These are phyloP conservation scores for Agrocybe pediades DNA, from an alignment of 768 basidiomycete genomes.

Conservation along the genomic window DNA sequence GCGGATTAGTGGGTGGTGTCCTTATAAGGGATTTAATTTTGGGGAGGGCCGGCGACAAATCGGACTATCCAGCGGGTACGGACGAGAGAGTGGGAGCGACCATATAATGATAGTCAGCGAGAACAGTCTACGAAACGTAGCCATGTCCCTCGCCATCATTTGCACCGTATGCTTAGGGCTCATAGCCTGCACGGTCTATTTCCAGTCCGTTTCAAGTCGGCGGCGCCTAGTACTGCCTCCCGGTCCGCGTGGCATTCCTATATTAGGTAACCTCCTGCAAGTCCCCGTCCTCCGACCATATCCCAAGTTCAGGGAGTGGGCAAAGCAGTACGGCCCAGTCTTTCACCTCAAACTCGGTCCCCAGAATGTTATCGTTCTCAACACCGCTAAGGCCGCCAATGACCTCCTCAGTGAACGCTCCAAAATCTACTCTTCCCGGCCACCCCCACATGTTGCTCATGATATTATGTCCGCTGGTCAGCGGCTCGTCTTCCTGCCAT, in stretches of 20 bases:
- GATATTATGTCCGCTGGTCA: not conserved
- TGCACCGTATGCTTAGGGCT: not conserved
- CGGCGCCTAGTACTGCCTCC: not conserved
- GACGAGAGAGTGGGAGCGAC: not conserved
- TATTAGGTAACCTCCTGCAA: not conserved
- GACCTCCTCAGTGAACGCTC: not conserved
- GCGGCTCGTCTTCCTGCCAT: not conserved
- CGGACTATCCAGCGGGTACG: not conserved
- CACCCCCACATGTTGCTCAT: not conserved
- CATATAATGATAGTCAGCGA: not conserved
- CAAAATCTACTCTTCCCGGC: not conserved
- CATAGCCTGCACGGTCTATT: not conserved
- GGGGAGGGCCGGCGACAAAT: not conserved
- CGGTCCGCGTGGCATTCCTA: not conserved
- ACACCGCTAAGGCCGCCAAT: not conserved
- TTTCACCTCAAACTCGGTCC: not conserved
- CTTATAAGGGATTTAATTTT: not conserved
- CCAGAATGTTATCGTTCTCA: not conserved
- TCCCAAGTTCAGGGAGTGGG: not conserved
- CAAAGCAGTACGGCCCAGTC: not conserved
- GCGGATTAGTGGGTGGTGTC: not conserved
- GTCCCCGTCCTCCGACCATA: not conserved
- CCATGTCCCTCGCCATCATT: not conserved
- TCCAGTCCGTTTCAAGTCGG: not conserved
- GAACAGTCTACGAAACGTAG: not conserved